Conservation (phyloP, 2,329 filamentous ascomycete genomes). For the Cercospora sp. region DNA sequence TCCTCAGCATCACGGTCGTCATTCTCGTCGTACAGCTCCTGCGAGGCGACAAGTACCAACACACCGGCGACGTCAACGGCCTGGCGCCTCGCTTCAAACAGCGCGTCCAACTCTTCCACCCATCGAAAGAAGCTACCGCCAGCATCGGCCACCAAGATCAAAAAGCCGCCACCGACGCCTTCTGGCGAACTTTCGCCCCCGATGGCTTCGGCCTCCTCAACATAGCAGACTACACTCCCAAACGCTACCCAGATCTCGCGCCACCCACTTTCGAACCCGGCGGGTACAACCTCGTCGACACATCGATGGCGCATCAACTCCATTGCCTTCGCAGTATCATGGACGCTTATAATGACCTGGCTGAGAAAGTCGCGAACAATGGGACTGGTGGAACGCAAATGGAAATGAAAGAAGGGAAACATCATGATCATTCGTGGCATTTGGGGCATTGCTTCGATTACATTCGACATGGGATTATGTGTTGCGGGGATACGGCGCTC, state of each 20-base stretch:
- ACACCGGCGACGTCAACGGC: constrained; percentile 18
- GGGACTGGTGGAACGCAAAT: neutral
- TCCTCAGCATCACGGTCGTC: neutral
- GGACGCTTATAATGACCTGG: constrained; percentile 14
- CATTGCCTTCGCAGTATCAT: constrained; percentile 17
- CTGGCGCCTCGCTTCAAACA: constrained; percentile 15
- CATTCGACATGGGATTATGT: constrained; percentile 19
- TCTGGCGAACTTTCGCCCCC: constrained; percentile 17
- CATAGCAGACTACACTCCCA: constrained; percentile 8
- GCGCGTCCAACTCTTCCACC: constrained; percentile 10
- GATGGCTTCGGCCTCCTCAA: constrained; percentile 14
- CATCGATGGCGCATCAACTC: constrained; percentile 16
- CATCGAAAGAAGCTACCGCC: constrained; percentile 3
- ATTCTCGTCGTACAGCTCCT: constrained; percentile 9
- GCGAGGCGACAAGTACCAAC: constrained; percentile 7
- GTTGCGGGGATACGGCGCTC: constrained; percentile 18
- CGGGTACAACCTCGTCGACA: constrained; percentile 15
- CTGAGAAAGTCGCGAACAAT: neutral
- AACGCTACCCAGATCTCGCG: constrained; percentile 3
- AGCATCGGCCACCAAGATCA: constrained; percentile 11
- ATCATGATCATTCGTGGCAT: constrained; percentile 19
- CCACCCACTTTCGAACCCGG: constrained; percentile 11
- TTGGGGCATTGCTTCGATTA: constrained; percentile 19
- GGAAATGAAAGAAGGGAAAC: neutral
- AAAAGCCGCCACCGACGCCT: constrained; percentile 7